phyloP scores from a whole-genome alignment of 2,329 filamentous ascomycete genomes.

The Claviceps digitariae region DNA sequence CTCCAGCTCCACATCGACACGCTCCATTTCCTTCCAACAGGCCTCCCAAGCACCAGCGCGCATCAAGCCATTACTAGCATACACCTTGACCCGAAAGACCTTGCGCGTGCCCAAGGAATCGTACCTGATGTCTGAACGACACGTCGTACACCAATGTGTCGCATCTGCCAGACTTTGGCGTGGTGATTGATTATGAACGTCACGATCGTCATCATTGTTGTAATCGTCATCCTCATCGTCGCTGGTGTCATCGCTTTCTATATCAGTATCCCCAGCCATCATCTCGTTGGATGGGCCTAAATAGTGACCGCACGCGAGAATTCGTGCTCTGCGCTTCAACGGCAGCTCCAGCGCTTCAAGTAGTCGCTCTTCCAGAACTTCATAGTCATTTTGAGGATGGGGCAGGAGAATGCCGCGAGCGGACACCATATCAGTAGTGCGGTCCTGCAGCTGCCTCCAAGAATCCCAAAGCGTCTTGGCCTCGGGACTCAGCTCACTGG shows the following conservation, averaged over 20 bases:
- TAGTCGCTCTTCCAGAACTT: conserved; percentile 63
- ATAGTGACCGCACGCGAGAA: conserved; percentile 67
- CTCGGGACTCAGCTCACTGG: conserved; percentile 28
- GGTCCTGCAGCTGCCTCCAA: conserved; percentile 55
- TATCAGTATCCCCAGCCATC: conserved; percentile 19
- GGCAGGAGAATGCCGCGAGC: conserved; percentile 62
- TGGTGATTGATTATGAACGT: conserved; percentile 10
- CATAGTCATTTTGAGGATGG: conserved; percentile 69
- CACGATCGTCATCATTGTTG: conserved; percentile 11
- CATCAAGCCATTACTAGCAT: conserved; percentile 92
- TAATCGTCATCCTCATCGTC: conserved; percentile 32
- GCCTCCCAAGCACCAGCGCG: conserved; percentile 81
- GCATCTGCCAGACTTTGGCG: conserved; percentile 15
- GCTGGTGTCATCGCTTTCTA: conserved; percentile 33
- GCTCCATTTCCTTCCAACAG: conserved; percentile 95
- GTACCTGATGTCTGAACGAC: conserved; percentile 39
- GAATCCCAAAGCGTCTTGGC: conserved; percentile 43
- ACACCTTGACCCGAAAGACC: conserved; percentile 72
- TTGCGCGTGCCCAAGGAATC: conserved; percentile 39
- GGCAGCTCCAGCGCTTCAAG: conserved; percentile 63
- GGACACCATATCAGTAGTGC: conserved; percentile 58
- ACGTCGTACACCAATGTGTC: conserved; percentile 44
- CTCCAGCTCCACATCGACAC: conserved; percentile 87
- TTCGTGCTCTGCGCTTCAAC: conserved; percentile 47
- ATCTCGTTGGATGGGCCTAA: conserved; percentile 45